Percentiles rank a stretch among this genome's conserved stretches.
These are phyloP conservation scores for Fusarium nelsonii DNA, from an alignment of 2,329 filamentous ascomycete species.

Conservation along the genomic window DNA sequence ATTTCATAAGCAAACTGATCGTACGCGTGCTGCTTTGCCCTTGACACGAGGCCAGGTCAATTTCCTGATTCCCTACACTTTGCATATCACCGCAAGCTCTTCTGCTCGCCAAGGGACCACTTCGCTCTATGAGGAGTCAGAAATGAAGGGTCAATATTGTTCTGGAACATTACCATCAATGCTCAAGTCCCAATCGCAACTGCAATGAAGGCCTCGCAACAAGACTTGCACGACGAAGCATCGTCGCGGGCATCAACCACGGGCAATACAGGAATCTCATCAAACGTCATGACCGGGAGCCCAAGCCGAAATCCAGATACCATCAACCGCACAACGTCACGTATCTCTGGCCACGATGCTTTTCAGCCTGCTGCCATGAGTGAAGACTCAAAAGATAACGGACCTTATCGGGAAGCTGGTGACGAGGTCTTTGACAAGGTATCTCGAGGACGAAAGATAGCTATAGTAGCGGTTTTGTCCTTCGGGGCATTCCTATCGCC, in stretches of 20 bases:
- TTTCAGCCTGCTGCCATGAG: slow-evolving; percentile 39
- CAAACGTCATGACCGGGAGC: neutral
- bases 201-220: slow-evolving; percentile 16
- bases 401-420: slow-evolving; percentile 47
- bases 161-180: neutral
- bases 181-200: neutral
- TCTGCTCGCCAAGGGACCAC: neutral
- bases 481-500: slow-evolving; percentile 83
- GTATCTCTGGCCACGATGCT: slow-evolving; percentile 50
- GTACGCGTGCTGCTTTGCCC: neutral
- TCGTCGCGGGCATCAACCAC: slow-evolving; percentile 8
- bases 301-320: neutral
- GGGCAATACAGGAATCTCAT: neutral
- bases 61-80: neutral
- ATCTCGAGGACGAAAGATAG: slow-evolving; percentile 69
- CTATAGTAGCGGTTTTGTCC: slow-evolving; percentile 77
- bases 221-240: slow-evolving; percentile 2
- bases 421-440: slow-evolving; percentile 75
- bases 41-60: neutral
- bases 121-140: neutral
- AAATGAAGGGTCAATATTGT: neutral
- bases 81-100: neutral
- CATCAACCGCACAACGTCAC: slow-evolving; percentile 46
- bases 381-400: slow-evolving; percentile 7
- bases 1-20: slow-evolving; percentile 9